phyloP scores from a whole-genome alignment of 441 rosid genomes.

The Isatis lusitanica region DNA sequence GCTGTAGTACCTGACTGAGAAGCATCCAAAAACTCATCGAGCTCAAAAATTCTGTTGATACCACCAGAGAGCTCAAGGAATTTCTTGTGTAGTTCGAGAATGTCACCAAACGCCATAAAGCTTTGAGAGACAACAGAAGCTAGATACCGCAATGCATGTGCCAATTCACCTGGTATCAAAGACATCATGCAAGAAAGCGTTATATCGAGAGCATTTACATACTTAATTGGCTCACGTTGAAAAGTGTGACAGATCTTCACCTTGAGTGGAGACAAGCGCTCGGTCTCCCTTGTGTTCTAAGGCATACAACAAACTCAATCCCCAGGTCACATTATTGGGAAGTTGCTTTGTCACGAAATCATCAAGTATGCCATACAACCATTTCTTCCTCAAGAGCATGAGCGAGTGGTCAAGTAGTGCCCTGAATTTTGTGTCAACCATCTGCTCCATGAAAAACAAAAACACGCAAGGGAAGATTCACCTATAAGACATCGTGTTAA shows the following conservation, averaged over 20 bases:
- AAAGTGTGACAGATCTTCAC: constrained; percentile 41
- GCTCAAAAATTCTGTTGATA: constrained; percentile 91
- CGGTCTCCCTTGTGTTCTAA: constrained; percentile 94
- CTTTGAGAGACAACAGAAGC: constrained; percentile 99
- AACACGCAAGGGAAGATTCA: constrained; percentile 7
- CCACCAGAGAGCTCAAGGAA: constrained; percentile 95
- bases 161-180: constrained; percentile 81
- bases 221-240: constrained; percentile 1
- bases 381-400: constrained; percentile 83
- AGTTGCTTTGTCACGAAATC: constrained; percentile 98
- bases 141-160: constrained; percentile 94
- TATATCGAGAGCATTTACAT: background rate
- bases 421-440: constrained; percentile 89
- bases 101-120: constrained; percentile 98
- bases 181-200: constrained; percentile 18
- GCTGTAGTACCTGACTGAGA: constrained; percentile 66
- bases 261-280: constrained; percentile 82
- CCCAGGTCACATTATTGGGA: constrained; percentile 99
- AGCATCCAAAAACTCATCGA: constrained; percentile 93
- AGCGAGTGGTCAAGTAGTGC: constrained; percentile 88
- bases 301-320: constrained; percentile 94
- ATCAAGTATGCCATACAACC: constrained; percentile 90
- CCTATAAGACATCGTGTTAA: constrained; percentile 5
- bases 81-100: constrained; percentile 91
- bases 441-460: constrained; percentile 46